Evolutionary conservation across 768 basidiomycete genomes (phyloP), one percentile per base, ranked within the genome.

Genomic region (Hygrophorus pudorinus): DNA sequence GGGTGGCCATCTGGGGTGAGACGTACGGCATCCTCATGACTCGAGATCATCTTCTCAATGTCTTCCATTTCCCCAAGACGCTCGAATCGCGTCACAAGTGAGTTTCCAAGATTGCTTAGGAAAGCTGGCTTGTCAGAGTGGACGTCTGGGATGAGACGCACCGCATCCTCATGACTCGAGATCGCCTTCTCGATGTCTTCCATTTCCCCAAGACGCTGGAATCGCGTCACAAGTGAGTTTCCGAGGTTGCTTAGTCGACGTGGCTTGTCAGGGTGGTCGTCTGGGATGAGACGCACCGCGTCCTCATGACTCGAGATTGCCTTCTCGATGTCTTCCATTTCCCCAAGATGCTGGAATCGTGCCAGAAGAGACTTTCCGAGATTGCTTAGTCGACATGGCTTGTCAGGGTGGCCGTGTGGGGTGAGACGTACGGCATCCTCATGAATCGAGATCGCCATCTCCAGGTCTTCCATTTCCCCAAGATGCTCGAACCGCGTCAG

Each of bases 61-160:
- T 55, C 48, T 14, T 18, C 29, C n/a, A 34, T 1, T 34, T 51
- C 20, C 5, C 3, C 35, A 24, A 44, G 13, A 31, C 14, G 51
- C 47, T 44, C 33, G 53, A 47, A 51, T n/a, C 45, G 44, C n/a
- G n/a, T n/a, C n/a, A 27, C 4, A 45, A 30, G 47, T 34, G 45
- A 47, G 52, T 43, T 53, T 41, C 24, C 49, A 37, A 54, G 50
- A 16, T 45, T 51, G 28, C 7, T 24, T 7, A 24, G 7, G 24
- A 3, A 24, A 24, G 3, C 6, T 16, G 47, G 43, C 47, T 45
- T 44, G n/a, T n/a, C n/a, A n/a, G n/a, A n/a, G n/a, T n/a, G n/a
- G n/a, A n/a, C n/a, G n/a, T n/a, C n/a, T n/a, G n/a, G n/a, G n/a
- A n/a, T n/a, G n/a, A n/a, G n/a, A n/a, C n/a, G n/a, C n/a, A n/a